Base-by-base conservation (phyloP, 768 basidiomycete species). In the Rossbeevera mucosa region DNA sequence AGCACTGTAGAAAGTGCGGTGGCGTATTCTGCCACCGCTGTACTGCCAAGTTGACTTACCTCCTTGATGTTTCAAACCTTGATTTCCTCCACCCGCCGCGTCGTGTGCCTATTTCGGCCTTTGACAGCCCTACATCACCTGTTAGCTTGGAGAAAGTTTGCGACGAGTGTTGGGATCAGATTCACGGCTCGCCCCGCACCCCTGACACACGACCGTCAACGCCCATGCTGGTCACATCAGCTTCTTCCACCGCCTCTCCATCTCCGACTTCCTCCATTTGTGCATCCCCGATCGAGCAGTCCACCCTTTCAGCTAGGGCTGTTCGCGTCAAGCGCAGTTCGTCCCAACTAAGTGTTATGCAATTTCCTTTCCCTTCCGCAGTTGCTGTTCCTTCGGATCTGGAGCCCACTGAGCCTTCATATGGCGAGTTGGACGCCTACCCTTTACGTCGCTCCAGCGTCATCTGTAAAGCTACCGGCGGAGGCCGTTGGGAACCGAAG, bases 1-100 rank as follows among this genome's bases (percentile, higher is more conserved):
- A 87, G 85, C 89, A 91, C 55, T 91, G 89, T 69, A 80, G 89
- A 66, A 91, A 90, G 65, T 91, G 89, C 58, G 89, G 89, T 46
- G 87, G 86, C 56, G 72, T 91, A 26, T 90, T 83, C 65, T 91
- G 89, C 70, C 66, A 67, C 44, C 67, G 76, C 6, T 91, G 89
- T 65, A 78, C 82, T 1, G 71, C 77, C 6, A 78, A 78, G 50
- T 63, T 74, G 6, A 88, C 85, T 0, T 72, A 78, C 12, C 80
- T 91, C 4, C 77, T 91, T 49, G 89, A 91, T 63, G 79, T 85
- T n/a, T 79, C 86, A 8, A 76, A 76, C 49, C 82, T 91, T 36
- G 64, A 73, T 47, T 89, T 91, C 68, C 70, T 88, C 44, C 74
- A 85, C 41, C 89, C 88, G 1, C 89, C 88, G 1, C 79, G 82